These are phyloP conservation scores for Ichthyophthirius multifiliis DNA, from an alignment of 169 alveolate genomes.

Conservation along the genomic window DNA sequence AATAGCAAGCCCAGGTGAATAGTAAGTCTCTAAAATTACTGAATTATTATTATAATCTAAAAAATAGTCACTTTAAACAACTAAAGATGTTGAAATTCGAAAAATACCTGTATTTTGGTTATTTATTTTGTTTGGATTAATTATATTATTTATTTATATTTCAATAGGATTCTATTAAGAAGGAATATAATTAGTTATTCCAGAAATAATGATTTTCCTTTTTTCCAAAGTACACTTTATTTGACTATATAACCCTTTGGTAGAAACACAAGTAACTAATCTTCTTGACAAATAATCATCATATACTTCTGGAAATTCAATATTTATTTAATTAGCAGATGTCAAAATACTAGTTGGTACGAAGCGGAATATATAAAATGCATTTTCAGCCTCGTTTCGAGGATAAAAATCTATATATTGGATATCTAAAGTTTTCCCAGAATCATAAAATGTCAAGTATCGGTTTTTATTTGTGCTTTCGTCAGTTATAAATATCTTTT, in stretches of 20 bases:
- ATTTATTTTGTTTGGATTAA: not conserved
- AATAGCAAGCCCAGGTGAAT: not conserved
- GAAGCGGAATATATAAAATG: not conserved
- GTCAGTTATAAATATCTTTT: not conserved
- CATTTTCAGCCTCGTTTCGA: not conserved
- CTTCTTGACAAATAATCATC: not conserved
- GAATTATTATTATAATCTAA: not conserved
- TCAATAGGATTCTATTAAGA: not conserved
- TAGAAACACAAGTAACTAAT: not conserved
- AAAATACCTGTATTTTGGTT: not conserved
- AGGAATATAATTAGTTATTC: not conserved
- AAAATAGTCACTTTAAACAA: not conserved
- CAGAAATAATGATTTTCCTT: not conserved
- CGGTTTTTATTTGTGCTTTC: not conserved
- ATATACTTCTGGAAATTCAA: not conserved
- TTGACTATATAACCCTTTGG: not conserved
- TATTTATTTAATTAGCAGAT: not conserved
- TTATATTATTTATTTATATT: not conserved
- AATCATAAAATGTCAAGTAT: not conserved
- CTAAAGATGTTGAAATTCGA: not conserved
- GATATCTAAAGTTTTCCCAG: not conserved
- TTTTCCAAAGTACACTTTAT: not conserved
- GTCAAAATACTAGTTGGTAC: not conserved
- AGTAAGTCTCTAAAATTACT: not conserved
- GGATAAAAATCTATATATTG: not conserved